phyloP scores from a whole-genome alignment of 352 stramenopile genomes.

The Phytophthora pistaciae region DNA sequence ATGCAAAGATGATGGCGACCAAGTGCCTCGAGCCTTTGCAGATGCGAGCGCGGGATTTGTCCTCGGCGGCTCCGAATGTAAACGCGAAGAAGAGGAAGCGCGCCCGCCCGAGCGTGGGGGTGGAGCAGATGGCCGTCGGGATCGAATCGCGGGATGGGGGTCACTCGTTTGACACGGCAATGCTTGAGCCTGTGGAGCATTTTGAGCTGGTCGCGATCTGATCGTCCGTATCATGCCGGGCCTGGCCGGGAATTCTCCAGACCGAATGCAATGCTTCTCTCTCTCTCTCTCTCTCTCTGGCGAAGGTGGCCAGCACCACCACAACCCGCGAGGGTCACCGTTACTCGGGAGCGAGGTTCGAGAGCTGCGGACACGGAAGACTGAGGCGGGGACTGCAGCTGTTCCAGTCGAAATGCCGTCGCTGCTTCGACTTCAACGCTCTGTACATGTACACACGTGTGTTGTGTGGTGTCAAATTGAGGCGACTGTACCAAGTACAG shows the following conservation, averaged over 20 bases:
- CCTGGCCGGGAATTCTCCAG: background rate
- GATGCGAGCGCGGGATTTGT: constrained; percentile 33
- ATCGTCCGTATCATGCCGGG: constrained; percentile 22
- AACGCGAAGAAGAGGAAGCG: constrained; percentile 18
- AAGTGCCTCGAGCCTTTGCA: constrained; percentile 18
- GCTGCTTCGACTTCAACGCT: constrained; percentile 19
- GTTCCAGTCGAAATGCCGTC: constrained; percentile 26
- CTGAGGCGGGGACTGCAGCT: constrained; percentile 28
- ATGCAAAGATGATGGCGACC: constrained; percentile 18
- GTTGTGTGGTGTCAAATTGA: constrained; percentile 2
- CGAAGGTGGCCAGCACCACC: background rate
- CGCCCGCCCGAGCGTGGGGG: background rate
- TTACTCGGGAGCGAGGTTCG: constrained; percentile 2
- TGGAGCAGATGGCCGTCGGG: constrained; percentile 33
- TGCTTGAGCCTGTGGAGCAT: constrained; percentile 9
- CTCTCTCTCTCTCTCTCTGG: background rate
- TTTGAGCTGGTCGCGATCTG: constrained; percentile 32
- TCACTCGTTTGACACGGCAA: constrained; percentile 12
- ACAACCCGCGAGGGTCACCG: background rate
- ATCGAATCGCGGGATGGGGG: constrained; percentile 29
- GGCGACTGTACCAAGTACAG: background rate
- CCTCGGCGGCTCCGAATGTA: constrained; percentile 32
- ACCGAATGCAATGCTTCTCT: background rate
- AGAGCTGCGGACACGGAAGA: constrained; percentile 8
- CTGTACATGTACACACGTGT: constrained; percentile 13